Evolutionary conservation across 306 rosid species (phyloP).

Genomic region (Castanospermum australe): DNA sequence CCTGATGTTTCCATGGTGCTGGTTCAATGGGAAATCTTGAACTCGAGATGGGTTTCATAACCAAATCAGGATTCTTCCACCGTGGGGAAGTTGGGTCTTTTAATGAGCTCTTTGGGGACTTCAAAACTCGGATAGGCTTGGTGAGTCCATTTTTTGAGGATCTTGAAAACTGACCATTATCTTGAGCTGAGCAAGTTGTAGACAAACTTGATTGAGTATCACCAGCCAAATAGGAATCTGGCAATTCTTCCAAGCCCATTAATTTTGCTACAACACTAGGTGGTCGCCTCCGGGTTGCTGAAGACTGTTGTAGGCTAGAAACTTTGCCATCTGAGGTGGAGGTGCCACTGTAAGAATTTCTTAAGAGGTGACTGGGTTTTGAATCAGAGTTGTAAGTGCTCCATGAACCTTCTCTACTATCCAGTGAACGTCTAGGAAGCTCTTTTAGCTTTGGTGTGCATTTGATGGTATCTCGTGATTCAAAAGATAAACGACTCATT

Average conservation of each 20-base stretch:
- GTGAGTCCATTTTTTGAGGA: constrained; percentile 41
- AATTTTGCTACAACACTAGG: constrained; percentile 87
- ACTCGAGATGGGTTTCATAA: constrained; percentile 73
- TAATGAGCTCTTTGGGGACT: constrained; percentile 44
- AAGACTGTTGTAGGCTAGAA: constrained; percentile 36
- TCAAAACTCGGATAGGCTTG: constrained; percentile 47
- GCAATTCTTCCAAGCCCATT: constrained; percentile 94
- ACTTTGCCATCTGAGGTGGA: constrained; percentile 42
- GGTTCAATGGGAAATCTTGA: constrained; percentile 81
- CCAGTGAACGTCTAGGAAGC: constrained; percentile 79
- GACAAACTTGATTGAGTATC: constrained; percentile 37
- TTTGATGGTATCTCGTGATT: constrained; percentile 62
- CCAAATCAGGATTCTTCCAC: constrained; percentile 57
- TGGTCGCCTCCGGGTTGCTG: constrained; percentile 53
- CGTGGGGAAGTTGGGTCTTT: constrained; percentile 68
- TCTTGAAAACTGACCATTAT: constrained; percentile 35
- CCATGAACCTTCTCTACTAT: constrained; percentile 64
- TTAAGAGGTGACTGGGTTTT: constrained; percentile 34
- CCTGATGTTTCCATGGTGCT: constrained; percentile 87
- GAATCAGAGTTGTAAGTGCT: constrained; percentile 36
- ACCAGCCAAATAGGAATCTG: constrained; percentile 43
- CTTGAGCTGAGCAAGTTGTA: constrained; percentile 35
- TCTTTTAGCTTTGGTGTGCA: constrained; percentile 61
- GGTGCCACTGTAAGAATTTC: constrained; percentile 38
- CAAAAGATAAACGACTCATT: constrained; percentile 55